Evolutionary conservation across 495 filamentous ascomycete species (phyloP).

Genomic region (Penicillium desertorum): DNA sequence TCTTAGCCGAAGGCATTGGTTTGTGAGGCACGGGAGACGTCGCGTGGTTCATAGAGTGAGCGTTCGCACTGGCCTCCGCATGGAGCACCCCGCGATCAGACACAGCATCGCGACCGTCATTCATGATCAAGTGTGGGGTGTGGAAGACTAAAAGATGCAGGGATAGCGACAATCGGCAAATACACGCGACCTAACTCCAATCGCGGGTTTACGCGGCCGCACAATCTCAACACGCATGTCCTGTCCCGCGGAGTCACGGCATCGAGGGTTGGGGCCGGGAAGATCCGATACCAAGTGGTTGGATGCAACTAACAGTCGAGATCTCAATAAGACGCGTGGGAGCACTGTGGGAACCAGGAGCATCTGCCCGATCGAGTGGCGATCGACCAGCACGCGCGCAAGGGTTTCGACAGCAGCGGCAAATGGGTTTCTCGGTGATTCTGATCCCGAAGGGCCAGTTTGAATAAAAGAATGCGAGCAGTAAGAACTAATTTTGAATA

Average conservation of each 20-base stretch:
- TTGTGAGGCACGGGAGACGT: constrained; percentile 12
- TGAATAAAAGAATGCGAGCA: neutral
- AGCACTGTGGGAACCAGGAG: constrained; percentile 16
- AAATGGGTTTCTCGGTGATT: constrained; percentile 17
- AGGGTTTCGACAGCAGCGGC: constrained; percentile 25
- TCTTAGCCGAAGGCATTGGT: constrained; percentile 11
- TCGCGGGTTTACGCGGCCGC: constrained; percentile 23
- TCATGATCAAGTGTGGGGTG: constrained; percentile 19
- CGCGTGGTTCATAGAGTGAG: constrained; percentile 17
- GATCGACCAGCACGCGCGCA: constrained; percentile 31
- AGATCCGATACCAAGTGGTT: constrained; percentile 18
- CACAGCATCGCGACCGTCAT: constrained; percentile 15
- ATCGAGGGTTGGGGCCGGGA: constrained; percentile 17
- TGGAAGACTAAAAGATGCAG: constrained; percentile 2
- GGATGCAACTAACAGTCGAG: constrained; percentile 17
- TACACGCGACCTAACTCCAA: constrained; percentile 21
- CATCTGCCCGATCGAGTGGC: constrained; percentile 30
- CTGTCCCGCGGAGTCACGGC: constrained; percentile 25
- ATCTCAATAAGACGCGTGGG: constrained; percentile 22
- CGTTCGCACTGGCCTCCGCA: constrained; percentile 25
- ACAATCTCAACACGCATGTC: constrained; percentile 24
- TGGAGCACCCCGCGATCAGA: constrained; percentile 25
- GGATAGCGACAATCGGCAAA: constrained; percentile 6
- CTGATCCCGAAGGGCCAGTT: neutral
- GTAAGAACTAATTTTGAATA: constrained; percentile 6